Base-by-base conservation (phyloP, 2,329 filamentous ascomycete genomes). In the Claviceps humidiphila region DNA sequence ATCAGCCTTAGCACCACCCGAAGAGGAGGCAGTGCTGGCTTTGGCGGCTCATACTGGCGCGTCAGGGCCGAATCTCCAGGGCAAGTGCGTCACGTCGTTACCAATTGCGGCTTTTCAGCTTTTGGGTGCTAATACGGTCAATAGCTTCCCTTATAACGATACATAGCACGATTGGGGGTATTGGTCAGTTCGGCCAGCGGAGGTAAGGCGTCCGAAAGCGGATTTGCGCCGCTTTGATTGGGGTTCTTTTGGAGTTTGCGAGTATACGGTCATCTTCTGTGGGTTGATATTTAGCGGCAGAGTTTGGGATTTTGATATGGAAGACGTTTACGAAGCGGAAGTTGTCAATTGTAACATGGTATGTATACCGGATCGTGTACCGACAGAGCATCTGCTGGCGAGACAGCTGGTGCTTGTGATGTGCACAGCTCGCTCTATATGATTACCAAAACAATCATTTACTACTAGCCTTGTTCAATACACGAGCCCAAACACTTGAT, bases 11-110 rank as follows among this genome's bases (percentile, higher is more conserved):
- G 30, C 9, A 1, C 59, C 64, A 0, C 59, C 74, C 14, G 72
- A 75, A 30, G 74, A 77, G 53, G 73, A 75, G 52, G 72, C 72
- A 5, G 70, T 77, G 13, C 56, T 77, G 55, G 73, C 71, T 7
- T 59, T 77, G 43, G 70, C 73, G 17, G 71, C 67, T 3, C 71
- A 75, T 53, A 72, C 68, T 58, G 65, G 66, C 34, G 57, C 64
- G 2, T 61, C 63, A 2, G 54, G 62, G 3, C 60, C 67, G 4
- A 69, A 73, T 30, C 76, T 72, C 56, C 58, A 62, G 38, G 56
- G 68, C 34, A 70, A 74, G 73, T 76, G 63, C 65, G 73, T 58
- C 58, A 5, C 17, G 13, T 5, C 41, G 8, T 38, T 20, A 13
- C 24, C 7, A 41, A 2, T 26, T 11, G 16, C 24, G 5, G 30